Base-by-base conservation (phyloP, 2,329 filamentous ascomycete species). In the Alternaria ventricosa region DNA sequence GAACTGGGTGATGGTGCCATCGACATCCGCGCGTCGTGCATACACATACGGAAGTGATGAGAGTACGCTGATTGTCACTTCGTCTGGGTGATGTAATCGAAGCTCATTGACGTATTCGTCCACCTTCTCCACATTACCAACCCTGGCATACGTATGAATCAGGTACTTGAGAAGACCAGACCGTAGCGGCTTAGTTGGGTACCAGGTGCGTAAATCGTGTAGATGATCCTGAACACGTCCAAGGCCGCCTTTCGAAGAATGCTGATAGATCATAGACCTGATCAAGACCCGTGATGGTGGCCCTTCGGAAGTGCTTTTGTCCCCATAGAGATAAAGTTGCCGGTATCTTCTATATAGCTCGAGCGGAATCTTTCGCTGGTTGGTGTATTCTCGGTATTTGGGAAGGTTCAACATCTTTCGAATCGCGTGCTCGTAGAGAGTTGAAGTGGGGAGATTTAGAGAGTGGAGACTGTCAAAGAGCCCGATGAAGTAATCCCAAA, bases 1-100 rank as follows among this genome's bases (percentile, higher is more conserved):
- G 64, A 97, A 91, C 36, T 90, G 86, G 20, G 82, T 77, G 54
- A 87, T 81, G 0, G 90, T 88, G 55, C 87, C 83, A 4, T 82
- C 74, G 1, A 90, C 77, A 68, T 97, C 88, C 3, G 89, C 91
- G 54, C 87, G 83, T 60, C 88, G 86, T 1, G 93, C 90, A 79
- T 95, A 88, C 0, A 90, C 91, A 67, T 91, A 88, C 44, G 96
- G 83, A 4, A 94, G 71, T 15, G 68, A 60, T 10, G 70, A 67
- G 4, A 78, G 46, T 25, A 70, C 50, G 5, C 63, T 57, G 5
- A 73, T 46, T 13, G 68, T 59, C 8, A 73, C 41, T 6, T 55
- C 46, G n/a, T 55, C 20, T 10, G 49, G 49, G 22, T 68, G 67
- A 9, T 57, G 47, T 30, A 33, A 28, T 10, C 54, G 55, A 11